Evolutionary conservation across 176 grass and related monocot genomes (phyloP), one percentile per base, ranked within the genome.

Genomic region (Paspalum notatum): DNA sequence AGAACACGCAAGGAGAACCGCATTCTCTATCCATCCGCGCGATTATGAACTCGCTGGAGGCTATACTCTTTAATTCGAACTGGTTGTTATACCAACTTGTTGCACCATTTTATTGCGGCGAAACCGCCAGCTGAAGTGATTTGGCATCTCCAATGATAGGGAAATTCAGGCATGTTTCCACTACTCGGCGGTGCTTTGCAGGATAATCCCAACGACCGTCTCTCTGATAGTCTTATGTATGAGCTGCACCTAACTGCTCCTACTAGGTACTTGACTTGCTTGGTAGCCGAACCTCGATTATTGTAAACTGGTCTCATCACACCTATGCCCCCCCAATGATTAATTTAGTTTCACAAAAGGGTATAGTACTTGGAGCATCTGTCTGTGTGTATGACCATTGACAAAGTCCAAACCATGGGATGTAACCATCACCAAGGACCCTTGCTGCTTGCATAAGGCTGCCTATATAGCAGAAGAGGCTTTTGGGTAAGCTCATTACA

Each of bases 231-330:
- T n/a, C 32, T 32, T 39, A 9, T 18, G 40, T 48, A 15, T 8
- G 45, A 76, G 56, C 21, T 70, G 50, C 68, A 77, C 72, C 87
- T 76, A 49, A 21, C 42, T 43, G 9, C 8, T 55, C 21, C 12
- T 46, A 66, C 18, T 38, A 49, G 47, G 26, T 63, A 32, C 64
- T 72, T 89, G 76, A 81, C 71, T 71, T 56, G 14, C 52, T 56
- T 64, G 32, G 47, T 64, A 26, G 57, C 27, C 58, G 24, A 61
- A 7, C 58, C 37, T 24, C 60, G 48, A 24, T 56, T 27, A 46
- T 77, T 72, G 20, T 62, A 62, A 8, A 20, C 21, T 70, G 38
- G 59, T 74, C 2, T 80, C 25, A 55, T 59, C 37, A 37, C 69
- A 53, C 46, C 8, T 15, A 25, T 71, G 22, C 22, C 11, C 48